These are phyloP conservation scores for Xylariaceae sp. DNA, from an alignment of 2,329 filamentous ascomycete genomes.

Conservation along the genomic window DNA sequence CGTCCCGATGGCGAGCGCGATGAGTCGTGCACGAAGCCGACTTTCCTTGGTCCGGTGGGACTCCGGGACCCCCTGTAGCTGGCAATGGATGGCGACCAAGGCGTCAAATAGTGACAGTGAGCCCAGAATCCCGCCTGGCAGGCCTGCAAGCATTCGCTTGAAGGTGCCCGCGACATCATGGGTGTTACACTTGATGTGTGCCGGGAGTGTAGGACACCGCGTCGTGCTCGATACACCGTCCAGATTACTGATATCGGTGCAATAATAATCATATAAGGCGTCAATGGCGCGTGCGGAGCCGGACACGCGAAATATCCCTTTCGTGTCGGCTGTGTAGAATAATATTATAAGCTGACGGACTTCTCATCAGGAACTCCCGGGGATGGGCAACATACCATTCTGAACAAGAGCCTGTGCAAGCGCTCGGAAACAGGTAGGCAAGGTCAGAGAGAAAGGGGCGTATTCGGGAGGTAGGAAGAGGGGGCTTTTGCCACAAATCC, in stretches of 20 bases:
- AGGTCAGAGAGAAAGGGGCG: conserved; percentile 48
- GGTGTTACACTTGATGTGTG: conserved; percentile 52
- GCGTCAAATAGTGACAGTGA: conserved; percentile 57
- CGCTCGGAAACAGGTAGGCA: conserved; percentile 62
- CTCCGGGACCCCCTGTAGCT: conserved; percentile 48
- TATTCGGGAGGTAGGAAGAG: conserved; percentile 57
- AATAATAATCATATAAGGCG: conserved; percentile 60
- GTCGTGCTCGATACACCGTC: conserved; percentile 52
- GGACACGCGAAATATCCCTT: conserved; percentile 58
- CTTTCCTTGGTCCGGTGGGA: conserved; percentile 48
- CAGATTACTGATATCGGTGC: conserved; percentile 40
- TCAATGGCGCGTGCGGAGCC: conserved; percentile 53
- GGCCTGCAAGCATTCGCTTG: conserved; percentile 56
- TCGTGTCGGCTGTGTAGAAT: conserved; percentile 36
- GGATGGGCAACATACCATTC: conserved; percentile 40
- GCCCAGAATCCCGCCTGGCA: conserved; percentile 62
- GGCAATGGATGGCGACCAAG: conserved; percentile 54
- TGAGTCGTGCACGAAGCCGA: conserved; percentile 56
- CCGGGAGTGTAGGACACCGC: conserved; percentile 52
- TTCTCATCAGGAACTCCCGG: neutral
- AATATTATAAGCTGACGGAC: conserved; percentile 16
- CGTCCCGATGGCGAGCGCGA: conserved; percentile 56
- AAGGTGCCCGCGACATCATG: conserved; percentile 64
- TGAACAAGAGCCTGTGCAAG: conserved; percentile 60
- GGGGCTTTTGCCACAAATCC: conserved; percentile 57